Percentiles rank a stretch among this genome's conserved stretches.
Conservation (phyloP, 768 basidiomycete species). For the Leccinum longicurvipes region DNA sequence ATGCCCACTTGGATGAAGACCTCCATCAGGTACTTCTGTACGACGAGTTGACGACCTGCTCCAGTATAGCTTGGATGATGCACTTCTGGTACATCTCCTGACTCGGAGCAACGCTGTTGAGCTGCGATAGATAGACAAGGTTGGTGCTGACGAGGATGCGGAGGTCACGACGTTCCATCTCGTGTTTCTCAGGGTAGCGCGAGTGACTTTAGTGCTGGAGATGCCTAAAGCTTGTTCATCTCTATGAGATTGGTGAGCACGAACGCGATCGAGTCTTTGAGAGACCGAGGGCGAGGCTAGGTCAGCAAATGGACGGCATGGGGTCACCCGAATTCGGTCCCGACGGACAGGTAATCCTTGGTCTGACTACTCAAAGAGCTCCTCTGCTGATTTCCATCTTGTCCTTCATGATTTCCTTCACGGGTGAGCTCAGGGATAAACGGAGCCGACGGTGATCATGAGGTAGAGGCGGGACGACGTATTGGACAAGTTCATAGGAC, state of each 20-base stretch:
- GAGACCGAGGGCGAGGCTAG: constrained; percentile 75
- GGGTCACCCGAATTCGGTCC: constrained; percentile 70
- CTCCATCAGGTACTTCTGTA: constrained; percentile 99
- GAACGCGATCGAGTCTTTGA: constrained; percentile 94
- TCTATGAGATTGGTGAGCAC: constrained; percentile 99
- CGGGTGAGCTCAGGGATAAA: constrained; percentile 93
- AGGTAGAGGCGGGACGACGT: constrained; percentile 93
- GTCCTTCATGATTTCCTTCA: constrained; percentile 99
- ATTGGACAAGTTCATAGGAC: constrained; percentile 99
- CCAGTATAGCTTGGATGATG: constrained; percentile 90
- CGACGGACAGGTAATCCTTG: constrained; percentile 91
- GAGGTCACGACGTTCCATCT: constrained; percentile 91
- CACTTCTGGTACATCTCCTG: constrained; percentile 82
- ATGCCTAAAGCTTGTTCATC: constrained; percentile 99
- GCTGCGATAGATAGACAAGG: constrained; percentile 89
- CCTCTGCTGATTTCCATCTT: constrained; percentile 99
- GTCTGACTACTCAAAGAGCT: constrained; percentile 96
- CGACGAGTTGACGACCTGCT: constrained; percentile 98
- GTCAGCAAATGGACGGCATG: background rate
- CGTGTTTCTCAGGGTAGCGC: constrained; percentile 94
- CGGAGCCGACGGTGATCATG: constrained; percentile 99
- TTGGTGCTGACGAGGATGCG: constrained; percentile 98
- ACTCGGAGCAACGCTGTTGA: constrained; percentile 96
- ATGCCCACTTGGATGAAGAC: constrained; percentile 89
- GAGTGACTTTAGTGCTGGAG: constrained; percentile 98